Base-by-base conservation (phyloP, 2,329 filamentous ascomycete species). In the Hymenoscyphus infarciens region DNA sequence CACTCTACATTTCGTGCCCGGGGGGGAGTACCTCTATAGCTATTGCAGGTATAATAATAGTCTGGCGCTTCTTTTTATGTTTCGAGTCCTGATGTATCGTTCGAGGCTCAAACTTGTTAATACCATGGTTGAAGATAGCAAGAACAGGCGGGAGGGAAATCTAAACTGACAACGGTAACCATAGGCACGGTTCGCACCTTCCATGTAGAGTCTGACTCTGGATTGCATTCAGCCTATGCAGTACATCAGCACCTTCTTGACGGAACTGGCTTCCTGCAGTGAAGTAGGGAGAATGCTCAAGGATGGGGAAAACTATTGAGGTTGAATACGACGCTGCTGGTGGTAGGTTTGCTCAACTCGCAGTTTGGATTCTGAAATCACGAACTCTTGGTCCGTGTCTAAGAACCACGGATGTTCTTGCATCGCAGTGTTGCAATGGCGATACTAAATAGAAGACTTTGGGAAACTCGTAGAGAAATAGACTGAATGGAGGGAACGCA, bases 341-440 rank as follows among this genome's bases (percentile, higher is more conserved):
- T 39, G 29, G 38, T 25, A 39, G 38, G 64, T 68, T 68, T 67
- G 67, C 16, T 25, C 7, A 35, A 31, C 39, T 59, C 42, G 31
- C 5, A 19, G 33, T 38, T 49, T 56, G 55, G 33, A 35, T 39
- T 39, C 54, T 42, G 38, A 19, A 53, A 56, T 53, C 61, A 62
- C 58, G 64, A 68, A 69, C 65, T 55, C 65, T 57, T 67, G 65
- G 65, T 66, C 64, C 59, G 68, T 67, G 66, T 60, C 22, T 35
- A 42, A 42, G 8, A 55, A 25, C 49, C 52, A 57, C 25, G 29
- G 31, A 56, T 16, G 16, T 42, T 39, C 15, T 53, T 54, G 22
- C 52, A 61, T 56, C 59, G 19, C 59, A 49, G 39, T 53, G 39
- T 33, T 22, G 38, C 38, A 27, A 27, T 11, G 25, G 15, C 27